Evolutionary conservation across 2,329 filamentous ascomycete species (phyloP), one percentile per base, ranked within the genome.

Genomic region (Seiridium cupressi): DNA sequence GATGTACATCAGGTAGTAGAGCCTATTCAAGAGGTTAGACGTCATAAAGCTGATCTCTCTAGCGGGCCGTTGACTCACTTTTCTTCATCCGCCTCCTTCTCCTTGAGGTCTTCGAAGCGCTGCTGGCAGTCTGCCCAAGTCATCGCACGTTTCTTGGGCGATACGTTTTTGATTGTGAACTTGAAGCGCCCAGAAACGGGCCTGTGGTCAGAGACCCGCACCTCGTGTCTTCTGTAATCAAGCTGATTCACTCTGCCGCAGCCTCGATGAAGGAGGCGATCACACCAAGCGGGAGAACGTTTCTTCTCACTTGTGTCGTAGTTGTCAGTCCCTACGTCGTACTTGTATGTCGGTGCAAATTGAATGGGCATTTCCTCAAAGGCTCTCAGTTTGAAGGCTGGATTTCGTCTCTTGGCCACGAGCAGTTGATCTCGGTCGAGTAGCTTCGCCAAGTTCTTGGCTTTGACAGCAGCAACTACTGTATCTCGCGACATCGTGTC

Each of bases 311-410:
- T 94, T 0, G 91, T 90, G 72, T 99, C 95, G 74, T 98, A 99
- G 5, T 87, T 90, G 71, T 98, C 94, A 0, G 92, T 96, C 13
- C 93, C 93, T 0, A 98, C 92, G 68, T 99, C 95, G 73, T 99
- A 99, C 74, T 99, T 99, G 81, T 99, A 99, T 0, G 95, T 99
- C 0, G 95, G 95, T 6, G 92, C 89, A 72, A 99, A 99, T 0
- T 87, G 89, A 69, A 99, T 97, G 1, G 90, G 91, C 59, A 89
- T 82, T 76, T 99, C 95, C n/a, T 89, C 88, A 73, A 99, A 98
- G 0, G 92, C 89, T 26, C 93, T 88, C 4, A 99, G 83, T 35
- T 91, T 86, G 77, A 98, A 97, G 0, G 88, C 91, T 0, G 94
- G 93, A 68, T 97, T 97, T 67, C 92, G 91, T 56, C 93, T 90